A percentile compares a stretch with the other conserved stretches of the same genome.
Conservation (phyloP, 2,329 filamentous ascomycete species). For the Verticillium alfalfae region DNA sequence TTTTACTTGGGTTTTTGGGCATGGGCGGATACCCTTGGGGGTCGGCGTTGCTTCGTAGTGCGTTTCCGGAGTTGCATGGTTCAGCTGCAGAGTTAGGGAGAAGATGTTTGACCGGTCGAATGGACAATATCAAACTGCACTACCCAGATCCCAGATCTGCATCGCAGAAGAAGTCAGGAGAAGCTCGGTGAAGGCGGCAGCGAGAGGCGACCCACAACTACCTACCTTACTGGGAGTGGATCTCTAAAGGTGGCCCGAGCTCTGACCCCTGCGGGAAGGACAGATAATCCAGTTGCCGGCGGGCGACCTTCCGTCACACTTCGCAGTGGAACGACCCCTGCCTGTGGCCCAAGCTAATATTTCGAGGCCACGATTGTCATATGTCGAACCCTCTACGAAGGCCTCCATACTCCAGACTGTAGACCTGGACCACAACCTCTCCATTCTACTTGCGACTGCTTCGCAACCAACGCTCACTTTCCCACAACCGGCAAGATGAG, state of each 20-base stretch:
- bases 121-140: too few species aligned
- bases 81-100: too few species aligned
- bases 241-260: background rate
- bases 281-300: conserved; percentile 2
- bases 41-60: too few species aligned
- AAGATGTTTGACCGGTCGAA: too few species aligned
- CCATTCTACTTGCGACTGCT: conserved; percentile 8
- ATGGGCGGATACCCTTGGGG: too few species aligned
- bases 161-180: background rate
- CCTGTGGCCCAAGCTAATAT: conserved; percentile 9
- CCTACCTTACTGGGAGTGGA: background rate
- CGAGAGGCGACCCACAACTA: background rate
- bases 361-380: conserved; percentile 29
- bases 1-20: too few species aligned
- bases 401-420: background rate
- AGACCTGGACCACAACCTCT: background rate
- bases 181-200: background rate
- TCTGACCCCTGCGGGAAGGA: background rate
- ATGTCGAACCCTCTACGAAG: conserved; percentile 5
- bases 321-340: background rate
- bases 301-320: background rate
- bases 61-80: too few species aligned
- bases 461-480: conserved; percentile 7
- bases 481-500: conserved; percentile 57
- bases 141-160: background rate